Percentiles rank a stretch among this genome's conserved stretches.
These are phyloP conservation scores for Chlorella ohadii DNA, from an alignment of 139 green algal genomes.

Conservation along the genomic window DNA sequence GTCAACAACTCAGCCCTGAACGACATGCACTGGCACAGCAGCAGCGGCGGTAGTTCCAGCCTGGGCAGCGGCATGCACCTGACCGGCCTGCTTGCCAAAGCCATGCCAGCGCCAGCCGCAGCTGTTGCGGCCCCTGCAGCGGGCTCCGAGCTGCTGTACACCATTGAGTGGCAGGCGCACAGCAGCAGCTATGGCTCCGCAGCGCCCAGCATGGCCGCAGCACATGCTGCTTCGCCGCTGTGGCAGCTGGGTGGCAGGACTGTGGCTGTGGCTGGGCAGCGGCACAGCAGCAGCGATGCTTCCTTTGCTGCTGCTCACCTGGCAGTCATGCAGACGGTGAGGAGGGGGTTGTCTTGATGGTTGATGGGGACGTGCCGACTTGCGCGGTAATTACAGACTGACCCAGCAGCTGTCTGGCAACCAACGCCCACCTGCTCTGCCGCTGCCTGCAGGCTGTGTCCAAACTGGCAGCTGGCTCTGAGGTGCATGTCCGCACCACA, in stretches of 20 bases:
- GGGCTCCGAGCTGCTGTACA: background rate
- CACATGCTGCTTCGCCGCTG: background rate
- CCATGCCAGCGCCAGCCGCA: background rate
- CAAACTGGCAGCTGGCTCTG: no score
- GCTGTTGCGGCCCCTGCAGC: background rate
- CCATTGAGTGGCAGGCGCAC: conserved; percentile 1
- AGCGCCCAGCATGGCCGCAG: background rate
- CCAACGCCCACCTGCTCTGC: no score
- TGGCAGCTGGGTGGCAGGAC: background rate
- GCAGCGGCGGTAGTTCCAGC: background rate
- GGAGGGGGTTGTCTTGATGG: background rate
- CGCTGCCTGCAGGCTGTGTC: background rate
- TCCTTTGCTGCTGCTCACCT: background rate
- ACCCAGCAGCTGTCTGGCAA: no score
- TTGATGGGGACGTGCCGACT: no score
- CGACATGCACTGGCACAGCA: conserved; percentile 6
- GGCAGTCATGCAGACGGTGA: background rate
- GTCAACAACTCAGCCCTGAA: background rate
- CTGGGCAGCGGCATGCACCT: background rate
- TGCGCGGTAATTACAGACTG: no score
- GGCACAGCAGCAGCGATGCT: background rate
- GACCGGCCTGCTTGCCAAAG: background rate
- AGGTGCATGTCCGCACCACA: background rate
- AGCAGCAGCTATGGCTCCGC: background rate
- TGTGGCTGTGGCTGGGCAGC: background rate